These are phyloP conservation scores for Ceratocystis alfenasii DNA, from an alignment of 2,329 filamentous ascomycete genomes.

Conservation along the genomic window DNA sequence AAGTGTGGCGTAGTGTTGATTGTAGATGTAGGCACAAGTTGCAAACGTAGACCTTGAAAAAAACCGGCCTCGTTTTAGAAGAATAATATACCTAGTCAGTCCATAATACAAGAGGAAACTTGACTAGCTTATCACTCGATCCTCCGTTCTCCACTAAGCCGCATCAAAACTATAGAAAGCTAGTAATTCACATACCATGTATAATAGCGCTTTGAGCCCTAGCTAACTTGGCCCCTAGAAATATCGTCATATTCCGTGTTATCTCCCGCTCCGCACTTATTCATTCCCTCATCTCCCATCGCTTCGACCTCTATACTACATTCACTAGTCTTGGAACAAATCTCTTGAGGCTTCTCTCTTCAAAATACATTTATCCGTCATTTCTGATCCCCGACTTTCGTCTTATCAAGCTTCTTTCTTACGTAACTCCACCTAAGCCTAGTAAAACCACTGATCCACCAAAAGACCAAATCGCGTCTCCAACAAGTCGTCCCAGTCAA, in stretches of 20 bases:
- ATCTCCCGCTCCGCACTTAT: not conserved
- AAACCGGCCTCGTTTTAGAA: no score
- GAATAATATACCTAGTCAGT: no score
- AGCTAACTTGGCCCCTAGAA: not conserved
- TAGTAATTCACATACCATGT: not conserved
- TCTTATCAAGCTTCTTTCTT: conserved; percentile 4
- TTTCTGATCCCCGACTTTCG: not conserved
- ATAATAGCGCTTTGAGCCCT: not conserved
- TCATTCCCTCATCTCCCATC: not conserved
- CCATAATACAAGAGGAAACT: not conserved
- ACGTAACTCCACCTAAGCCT: not conserved
- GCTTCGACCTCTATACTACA: not conserved
- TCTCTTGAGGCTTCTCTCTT: not conserved
- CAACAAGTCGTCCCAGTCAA: not conserved
- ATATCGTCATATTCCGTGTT: not conserved
- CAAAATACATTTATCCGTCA: not conserved
- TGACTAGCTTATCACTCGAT: not conserved
- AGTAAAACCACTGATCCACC: not conserved
- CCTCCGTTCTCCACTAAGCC: conserved; percentile 1
- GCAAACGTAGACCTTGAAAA: no score
- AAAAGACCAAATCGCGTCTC: not conserved
- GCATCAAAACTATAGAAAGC: not conserved
- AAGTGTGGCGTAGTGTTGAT: no score
- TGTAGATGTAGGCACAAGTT: no score
- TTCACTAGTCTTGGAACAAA: not conserved